Percentiles rank a stretch among this genome's conserved stretches.
Evolutionary conservation across 495 filamentous ascomycete genomes (phyloP).

Genomic region (Penicillium ochrochloron): DNA sequence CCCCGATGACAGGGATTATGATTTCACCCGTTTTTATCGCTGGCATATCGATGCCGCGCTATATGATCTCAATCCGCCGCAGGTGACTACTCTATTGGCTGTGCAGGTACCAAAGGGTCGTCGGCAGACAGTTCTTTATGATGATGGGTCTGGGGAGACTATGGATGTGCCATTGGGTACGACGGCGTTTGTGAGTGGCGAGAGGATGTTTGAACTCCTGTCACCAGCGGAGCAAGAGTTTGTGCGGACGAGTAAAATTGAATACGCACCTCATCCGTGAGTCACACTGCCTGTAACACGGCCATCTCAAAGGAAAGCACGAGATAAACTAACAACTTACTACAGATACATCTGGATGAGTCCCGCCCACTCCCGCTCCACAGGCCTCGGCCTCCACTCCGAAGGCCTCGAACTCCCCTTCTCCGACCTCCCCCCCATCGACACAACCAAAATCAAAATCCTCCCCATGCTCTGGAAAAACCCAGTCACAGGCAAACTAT

Average conservation of each 20-base stretch:
- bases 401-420: conserved; percentile 61
- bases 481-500: conserved; percentile 65
- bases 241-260: conserved; percentile 62
- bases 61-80: conserved; percentile 71
- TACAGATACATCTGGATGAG: conserved; percentile 73
- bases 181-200: conserved; percentile 73
- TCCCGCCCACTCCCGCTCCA: conserved; percentile 62
- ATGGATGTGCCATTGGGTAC: conserved; percentile 72
- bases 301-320: no score
- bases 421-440: conserved; percentile 63
- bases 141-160: conserved; percentile 70
- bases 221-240: conserved; percentile 68
- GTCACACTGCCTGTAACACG: background rate
- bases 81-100: conserved; percentile 70
- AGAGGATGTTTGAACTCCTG: conserved; percentile 66
- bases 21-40: conserved; percentile 72
- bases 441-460: conserved; percentile 66
- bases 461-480: conserved; percentile 77
- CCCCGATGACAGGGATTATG: conserved; percentile 64
- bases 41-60: conserved; percentile 82
- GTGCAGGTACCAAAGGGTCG: conserved; percentile 68
- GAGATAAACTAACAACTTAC: background rate
- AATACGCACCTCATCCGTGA: conserved; percentile 73
- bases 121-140: conserved; percentile 67
- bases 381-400: conserved; percentile 68